These are phyloP conservation scores for Seiridium cupressi DNA, from an alignment of 2,329 filamentous ascomycete species.

Conservation along the genomic window DNA sequence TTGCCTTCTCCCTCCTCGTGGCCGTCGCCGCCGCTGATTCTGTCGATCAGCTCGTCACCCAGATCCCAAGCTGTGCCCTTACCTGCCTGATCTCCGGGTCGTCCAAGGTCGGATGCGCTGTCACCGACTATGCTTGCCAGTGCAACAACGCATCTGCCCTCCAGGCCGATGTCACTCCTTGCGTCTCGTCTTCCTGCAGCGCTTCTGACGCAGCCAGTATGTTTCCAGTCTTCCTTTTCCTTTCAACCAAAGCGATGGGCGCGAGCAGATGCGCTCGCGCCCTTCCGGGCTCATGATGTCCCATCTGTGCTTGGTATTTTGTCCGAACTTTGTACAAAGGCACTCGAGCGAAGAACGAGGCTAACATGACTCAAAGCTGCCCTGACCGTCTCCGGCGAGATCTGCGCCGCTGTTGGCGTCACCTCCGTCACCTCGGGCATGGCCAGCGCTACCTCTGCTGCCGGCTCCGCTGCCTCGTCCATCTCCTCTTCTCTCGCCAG, in stretches of 20 bases:
- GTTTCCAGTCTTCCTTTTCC: slow-evolving; percentile 6
- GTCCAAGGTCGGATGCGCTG: slow-evolving; percentile 24
- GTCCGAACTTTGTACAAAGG: not conserved
- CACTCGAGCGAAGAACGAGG: not conserved
- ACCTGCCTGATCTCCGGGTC: slow-evolving; percentile 28
- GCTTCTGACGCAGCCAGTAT: slow-evolving; percentile 30
- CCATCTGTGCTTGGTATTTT: no score
- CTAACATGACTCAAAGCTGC: not conserved
- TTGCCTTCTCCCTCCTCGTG: slow-evolving; percentile 14
- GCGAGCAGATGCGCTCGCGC: no score
- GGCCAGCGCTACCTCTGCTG: not conserved
- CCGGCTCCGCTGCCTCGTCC: not conserved
- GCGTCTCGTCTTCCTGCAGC: slow-evolving; percentile 29
- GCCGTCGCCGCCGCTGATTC: slow-evolving; percentile 14
- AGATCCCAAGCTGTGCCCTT: slow-evolving; percentile 33
- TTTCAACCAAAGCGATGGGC: not conserved
- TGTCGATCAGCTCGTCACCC: slow-evolving; percentile 14
- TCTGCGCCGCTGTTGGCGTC: slow-evolving; percentile 5
- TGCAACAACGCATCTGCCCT: slow-evolving; percentile 31
- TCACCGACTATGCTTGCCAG: slow-evolving; percentile 31
- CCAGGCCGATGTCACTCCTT: slow-evolving; percentile 30
- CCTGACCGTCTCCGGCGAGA: slow-evolving; percentile 5
- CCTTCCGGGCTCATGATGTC: not conserved
- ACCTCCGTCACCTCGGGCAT: not conserved
- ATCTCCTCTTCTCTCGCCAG: not conserved